Conservation (phyloP, 78 protist species). For the Isochrysis galbana region DNA sequence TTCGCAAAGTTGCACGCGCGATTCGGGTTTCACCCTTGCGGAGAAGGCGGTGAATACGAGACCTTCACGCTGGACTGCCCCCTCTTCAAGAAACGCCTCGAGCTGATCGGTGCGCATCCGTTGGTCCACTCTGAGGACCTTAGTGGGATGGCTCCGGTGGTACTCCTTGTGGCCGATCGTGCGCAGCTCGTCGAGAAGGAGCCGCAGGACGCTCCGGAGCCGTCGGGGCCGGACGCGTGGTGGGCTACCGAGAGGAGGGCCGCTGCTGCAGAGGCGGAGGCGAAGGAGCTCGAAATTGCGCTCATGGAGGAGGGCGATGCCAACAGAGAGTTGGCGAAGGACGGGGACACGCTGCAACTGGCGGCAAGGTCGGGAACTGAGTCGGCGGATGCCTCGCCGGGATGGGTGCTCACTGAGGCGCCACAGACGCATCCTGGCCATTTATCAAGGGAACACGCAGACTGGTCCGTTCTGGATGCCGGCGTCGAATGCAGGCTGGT, state of each 20-base stretch:
- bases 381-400: neutral
- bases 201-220: neutral
- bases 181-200: neutral
- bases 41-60: conserved; percentile 99
- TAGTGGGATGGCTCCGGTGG: neutral
- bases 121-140: neutral
- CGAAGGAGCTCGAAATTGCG: neutral
- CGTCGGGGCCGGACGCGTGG: neutral
- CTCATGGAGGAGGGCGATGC: neutral
- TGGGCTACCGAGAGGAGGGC: neutral
- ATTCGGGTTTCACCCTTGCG: conserved; percentile 75
- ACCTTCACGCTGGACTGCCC: conserved; percentile 90
- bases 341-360: neutral
- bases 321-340: neutral
- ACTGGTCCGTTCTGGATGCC: too few species aligned
- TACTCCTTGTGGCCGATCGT: neutral
- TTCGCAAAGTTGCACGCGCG: neutral
- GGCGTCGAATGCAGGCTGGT: neutral
- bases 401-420: neutral
- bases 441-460: too few species aligned
- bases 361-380: neutral
- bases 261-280: neutral
- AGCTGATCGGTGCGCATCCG: neutral
- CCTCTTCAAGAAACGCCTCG: conserved; percentile 61
- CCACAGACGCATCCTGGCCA: too few species aligned